These are phyloP conservation scores for Solanum lycopersicoides DNA, from an alignment of 257 asterid species.

Conservation along the genomic window DNA sequence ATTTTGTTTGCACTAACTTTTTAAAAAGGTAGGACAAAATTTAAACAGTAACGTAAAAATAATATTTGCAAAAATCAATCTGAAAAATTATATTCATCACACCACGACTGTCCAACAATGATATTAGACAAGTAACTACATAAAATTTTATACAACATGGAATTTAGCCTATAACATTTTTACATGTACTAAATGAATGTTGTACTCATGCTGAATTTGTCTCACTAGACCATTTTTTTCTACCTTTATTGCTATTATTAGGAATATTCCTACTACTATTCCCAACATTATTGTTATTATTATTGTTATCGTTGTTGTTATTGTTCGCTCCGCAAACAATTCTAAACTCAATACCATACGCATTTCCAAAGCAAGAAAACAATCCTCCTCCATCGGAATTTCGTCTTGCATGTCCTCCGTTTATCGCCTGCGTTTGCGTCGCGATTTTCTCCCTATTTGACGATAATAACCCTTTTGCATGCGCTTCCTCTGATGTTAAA, in stretches of 20 bases:
- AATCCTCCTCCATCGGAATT: conserved; percentile 37
- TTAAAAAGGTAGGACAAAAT: neutral
- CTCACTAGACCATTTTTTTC: conserved; percentile 16
- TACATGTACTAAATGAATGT: neutral
- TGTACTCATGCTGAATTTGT: conserved; percentile 21
- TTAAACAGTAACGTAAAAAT: neutral
- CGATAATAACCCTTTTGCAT: conserved; percentile 37
- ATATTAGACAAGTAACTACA: neutral
- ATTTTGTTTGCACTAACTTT: neutral
- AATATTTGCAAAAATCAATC: no score
- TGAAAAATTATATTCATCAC: neutral
- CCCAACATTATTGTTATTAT: neutral
- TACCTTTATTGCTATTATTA: conserved; percentile 10
- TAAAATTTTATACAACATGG: neutral
- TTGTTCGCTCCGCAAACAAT: conserved; percentile 51
- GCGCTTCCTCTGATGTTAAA: conserved; percentile 47
- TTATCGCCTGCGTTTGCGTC: neutral
- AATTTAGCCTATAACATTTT: neutral
- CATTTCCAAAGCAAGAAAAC: conserved; percentile 52
- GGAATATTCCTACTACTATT: neutral
- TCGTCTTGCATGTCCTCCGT: conserved; percentile 7
- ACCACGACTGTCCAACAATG: neutral
- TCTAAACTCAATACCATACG: conserved; percentile 51
- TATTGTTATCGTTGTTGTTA: neutral
- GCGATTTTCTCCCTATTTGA: conserved; percentile 7